A percentile compares a stretch with the other conserved stretches of the same genome.
Evolutionary conservation across 352 stramenopile genomes (phyloP).

Genomic region (Globisporangium heterothallicum): DNA sequence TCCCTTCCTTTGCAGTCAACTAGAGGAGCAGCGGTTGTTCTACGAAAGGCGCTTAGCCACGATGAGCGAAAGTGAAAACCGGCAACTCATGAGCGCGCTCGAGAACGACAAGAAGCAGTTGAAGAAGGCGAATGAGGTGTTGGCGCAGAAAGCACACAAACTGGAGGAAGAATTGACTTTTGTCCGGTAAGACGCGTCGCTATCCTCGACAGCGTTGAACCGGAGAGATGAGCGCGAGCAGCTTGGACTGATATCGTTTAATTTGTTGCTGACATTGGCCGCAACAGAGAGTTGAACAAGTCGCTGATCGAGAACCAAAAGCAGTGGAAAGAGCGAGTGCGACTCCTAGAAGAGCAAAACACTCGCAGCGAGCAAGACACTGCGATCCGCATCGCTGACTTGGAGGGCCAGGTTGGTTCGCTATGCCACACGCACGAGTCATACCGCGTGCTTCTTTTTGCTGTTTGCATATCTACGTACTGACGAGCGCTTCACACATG

Average conservation of each 20-base stretch:
- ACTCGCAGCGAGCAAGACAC: slow-evolving; percentile 52
- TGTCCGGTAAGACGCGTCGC: slow-evolving; percentile 41
- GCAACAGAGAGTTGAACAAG: slow-evolving; percentile 75
- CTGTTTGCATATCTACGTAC: too few species aligned
- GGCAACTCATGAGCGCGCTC: slow-evolving; percentile 43
- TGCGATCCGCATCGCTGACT: slow-evolving; percentile 52
- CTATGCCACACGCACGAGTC: not conserved
- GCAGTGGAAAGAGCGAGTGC: slow-evolving; percentile 82
- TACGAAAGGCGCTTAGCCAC: slow-evolving; percentile 84
- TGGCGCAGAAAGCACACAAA: slow-evolving; percentile 68
- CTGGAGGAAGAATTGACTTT: slow-evolving; percentile 79
- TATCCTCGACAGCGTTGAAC: not conserved
- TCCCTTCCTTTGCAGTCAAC: slow-evolving; percentile 59
- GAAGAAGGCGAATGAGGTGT: slow-evolving; percentile 59
- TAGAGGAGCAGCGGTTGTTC: slow-evolving; percentile 93
- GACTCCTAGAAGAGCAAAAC: slow-evolving; percentile 63
- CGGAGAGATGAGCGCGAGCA: not conserved
- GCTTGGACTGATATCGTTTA: not conserved
- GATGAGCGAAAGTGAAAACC: slow-evolving; percentile 50
- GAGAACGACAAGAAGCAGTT: slow-evolving; percentile 82
- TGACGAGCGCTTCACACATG: too few species aligned
- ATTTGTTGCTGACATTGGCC: not conserved
- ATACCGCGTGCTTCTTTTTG: not conserved
- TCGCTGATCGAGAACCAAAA: slow-evolving; percentile 86
- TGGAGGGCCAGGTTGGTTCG: slow-evolving; percentile 66